Evolutionary conservation across 1,284 basidiomycete species (phyloP).

Genomic region (Gastroboletus turbinatus): DNA sequence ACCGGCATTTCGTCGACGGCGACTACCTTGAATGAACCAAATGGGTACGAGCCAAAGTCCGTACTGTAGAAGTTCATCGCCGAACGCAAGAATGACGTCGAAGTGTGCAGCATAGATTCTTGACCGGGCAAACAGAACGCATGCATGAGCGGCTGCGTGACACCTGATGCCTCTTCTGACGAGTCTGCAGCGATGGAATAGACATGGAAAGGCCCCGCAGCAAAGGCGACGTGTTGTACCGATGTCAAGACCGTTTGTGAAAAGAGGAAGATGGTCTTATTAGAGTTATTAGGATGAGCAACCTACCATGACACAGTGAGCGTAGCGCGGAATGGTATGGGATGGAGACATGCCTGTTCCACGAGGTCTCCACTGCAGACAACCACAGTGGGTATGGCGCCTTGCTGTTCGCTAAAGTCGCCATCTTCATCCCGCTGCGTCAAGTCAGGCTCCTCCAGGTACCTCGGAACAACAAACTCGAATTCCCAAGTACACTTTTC

Average conservation of each 20-base stretch:
- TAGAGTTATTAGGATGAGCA: slow-evolving; percentile 90
- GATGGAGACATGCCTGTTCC: slow-evolving; percentile 69
- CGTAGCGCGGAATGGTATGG: slow-evolving; percentile 5
- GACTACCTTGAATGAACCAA: slow-evolving; percentile 93
- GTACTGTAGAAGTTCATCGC: slow-evolving; percentile 92
- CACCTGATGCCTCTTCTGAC: slow-evolving; percentile 61
- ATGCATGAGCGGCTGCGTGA: slow-evolving; percentile 84
- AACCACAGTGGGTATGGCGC: slow-evolving; percentile 77
- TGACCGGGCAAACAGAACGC: slow-evolving; percentile 93
- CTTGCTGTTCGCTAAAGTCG: slow-evolving; percentile 50
- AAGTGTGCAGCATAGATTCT: slow-evolving; percentile 64
- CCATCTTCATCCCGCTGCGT: slow-evolving; percentile 50
- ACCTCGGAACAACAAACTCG: slow-evolving; percentile 91
- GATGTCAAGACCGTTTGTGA: slow-evolving; percentile 87
- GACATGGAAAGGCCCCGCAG: slow-evolving; percentile 91
- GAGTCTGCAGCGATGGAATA: slow-evolving; percentile 68
- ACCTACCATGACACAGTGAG: slow-evolving; percentile 51
- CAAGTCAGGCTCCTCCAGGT: slow-evolving; percentile 66
- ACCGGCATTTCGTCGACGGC: slow-evolving; percentile 88
- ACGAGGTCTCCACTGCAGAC: slow-evolving; percentile 93
- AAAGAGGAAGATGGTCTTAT: slow-evolving; percentile 95
- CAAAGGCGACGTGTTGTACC: slow-evolving; percentile 94
- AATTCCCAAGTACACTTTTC: slow-evolving; percentile 99
- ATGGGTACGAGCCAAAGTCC: slow-evolving; percentile 96
- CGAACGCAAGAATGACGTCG: slow-evolving; percentile 78